Percentiles rank a stretch among this genome's conserved stretches.
phyloP scores from a whole-genome alignment of 495 filamentous ascomycete species.

The Thozetella sp. region DNA sequence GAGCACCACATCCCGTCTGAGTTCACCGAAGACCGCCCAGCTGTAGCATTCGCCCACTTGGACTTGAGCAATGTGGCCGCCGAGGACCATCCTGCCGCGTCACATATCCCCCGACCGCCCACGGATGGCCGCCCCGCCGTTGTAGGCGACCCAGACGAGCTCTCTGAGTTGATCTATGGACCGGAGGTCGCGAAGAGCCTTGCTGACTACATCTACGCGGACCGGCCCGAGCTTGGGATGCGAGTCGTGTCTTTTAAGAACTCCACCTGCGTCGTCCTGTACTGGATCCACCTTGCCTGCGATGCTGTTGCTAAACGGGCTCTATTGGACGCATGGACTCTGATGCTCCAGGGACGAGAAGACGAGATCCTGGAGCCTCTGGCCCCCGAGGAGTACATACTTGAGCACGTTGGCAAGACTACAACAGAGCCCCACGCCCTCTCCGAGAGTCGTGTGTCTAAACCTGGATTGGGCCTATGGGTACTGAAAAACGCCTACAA shows the following conservation, averaged over 20 bases:
- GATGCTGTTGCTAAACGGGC: neutral
- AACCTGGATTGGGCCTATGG: constrained; percentile 3
- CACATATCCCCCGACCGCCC: constrained; percentile 13
- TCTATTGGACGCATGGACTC: neutral
- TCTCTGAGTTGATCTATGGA: constrained; percentile 9
- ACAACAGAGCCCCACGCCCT: constrained; percentile 4
- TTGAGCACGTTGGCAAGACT: constrained; percentile 4
- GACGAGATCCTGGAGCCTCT: constrained; percentile 5
- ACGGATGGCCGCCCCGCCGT: constrained; percentile 4
- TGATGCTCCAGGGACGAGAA: constrained; percentile 8
- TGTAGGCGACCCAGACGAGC: constrained; percentile 2
- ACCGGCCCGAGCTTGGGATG: constrained; percentile 12
- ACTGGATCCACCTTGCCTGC: constrained; percentile 14
- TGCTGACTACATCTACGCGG: constrained; percentile 7
- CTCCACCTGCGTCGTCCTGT: constrained; percentile 15
- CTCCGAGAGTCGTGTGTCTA: neutral
- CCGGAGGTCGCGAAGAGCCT: constrained; percentile 12
- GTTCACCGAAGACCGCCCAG: constrained; percentile 23
- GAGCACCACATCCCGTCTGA: constrained; percentile 34
- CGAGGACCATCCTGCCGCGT: constrained; percentile 23
- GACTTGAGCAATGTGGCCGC: constrained; percentile 11
- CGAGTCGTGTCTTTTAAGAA: constrained; percentile 14
- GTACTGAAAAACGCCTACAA: constrained; percentile 6
- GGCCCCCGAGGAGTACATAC: neutral
- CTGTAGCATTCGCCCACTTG: constrained; percentile 23